Conservation (phyloP, 2,329 filamentous ascomycete species). For the Aureobasidium pullulans region DNA sequence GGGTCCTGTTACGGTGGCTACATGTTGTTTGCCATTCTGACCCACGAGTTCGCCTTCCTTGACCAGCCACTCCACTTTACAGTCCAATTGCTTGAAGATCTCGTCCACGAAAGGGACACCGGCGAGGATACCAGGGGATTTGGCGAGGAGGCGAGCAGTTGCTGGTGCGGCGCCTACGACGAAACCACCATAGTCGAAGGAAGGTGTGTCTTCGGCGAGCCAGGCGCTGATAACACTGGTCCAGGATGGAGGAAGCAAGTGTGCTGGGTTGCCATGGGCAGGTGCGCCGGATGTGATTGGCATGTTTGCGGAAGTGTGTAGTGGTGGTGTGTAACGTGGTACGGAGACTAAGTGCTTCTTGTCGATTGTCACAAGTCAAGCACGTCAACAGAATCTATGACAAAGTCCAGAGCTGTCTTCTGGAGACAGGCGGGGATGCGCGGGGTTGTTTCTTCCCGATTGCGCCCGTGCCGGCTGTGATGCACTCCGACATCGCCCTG, state of each 20-base stretch:
- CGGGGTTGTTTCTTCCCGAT: background rate
- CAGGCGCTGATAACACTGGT: slow-evolving; percentile 72
- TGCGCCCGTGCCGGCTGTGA: background rate
- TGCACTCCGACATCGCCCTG: background rate
- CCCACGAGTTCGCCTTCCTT: slow-evolving; percentile 65
- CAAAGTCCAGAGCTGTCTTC: background rate
- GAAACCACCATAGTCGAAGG: slow-evolving; percentile 94
- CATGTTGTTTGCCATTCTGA: slow-evolving; percentile 49
- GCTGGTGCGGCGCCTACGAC: slow-evolving; percentile 68
- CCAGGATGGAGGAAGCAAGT: slow-evolving; percentile 80
- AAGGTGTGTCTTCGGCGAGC: slow-evolving; percentile 94
- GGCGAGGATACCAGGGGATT: slow-evolving; percentile 69
- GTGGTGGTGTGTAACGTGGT: background rate
- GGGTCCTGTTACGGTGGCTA: slow-evolving; percentile 80
- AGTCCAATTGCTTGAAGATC: slow-evolving; percentile 82
- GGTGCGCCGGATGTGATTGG: slow-evolving; percentile 45
- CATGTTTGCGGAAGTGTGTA: slow-evolving; percentile 18
- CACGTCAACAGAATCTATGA: background rate
- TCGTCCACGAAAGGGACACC: slow-evolving; percentile 94
- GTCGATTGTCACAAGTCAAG: background rate
- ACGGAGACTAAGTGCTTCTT: too few relatives aligned
- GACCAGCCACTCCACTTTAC: slow-evolving; percentile 81
- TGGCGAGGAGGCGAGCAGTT: slow-evolving; percentile 48
- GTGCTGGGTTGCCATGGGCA: slow-evolving; percentile 51
- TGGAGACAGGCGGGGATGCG: background rate